Evolutionary conservation across 2,329 filamentous ascomycete genomes (phyloP).

Genomic region (Scytalidium sp.): DNA sequence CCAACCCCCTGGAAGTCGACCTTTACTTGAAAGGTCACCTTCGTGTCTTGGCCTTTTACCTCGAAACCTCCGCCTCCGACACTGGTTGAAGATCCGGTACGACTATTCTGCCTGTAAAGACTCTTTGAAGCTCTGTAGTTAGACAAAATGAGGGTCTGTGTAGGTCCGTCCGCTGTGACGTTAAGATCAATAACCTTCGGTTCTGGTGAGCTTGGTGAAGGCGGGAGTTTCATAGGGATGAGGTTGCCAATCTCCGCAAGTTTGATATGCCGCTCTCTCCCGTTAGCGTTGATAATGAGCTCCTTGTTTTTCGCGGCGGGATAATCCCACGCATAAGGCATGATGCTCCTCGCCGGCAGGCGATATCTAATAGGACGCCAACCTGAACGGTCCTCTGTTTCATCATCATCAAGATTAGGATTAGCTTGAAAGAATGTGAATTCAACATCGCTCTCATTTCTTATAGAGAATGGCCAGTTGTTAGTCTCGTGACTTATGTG

Average conservation of each 20-base stretch:
- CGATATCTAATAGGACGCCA: slow-evolving; percentile 94
- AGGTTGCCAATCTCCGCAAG: slow-evolving; percentile 95
- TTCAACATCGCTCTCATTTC: slow-evolving; percentile 95
- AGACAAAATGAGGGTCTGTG: slow-evolving; percentile 88
- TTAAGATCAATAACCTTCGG: slow-evolving; percentile 95
- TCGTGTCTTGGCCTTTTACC: slow-evolving; percentile 86
- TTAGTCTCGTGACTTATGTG: slow-evolving; percentile 88
- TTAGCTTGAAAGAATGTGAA: slow-evolving; percentile 97
- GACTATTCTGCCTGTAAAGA: slow-evolving; percentile 68
- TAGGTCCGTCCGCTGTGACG: slow-evolving; percentile 91
- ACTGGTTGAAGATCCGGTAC: slow-evolving; percentile 46
- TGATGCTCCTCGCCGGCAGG: slow-evolving; percentile 89
- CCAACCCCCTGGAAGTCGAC: slow-evolving; percentile 87
- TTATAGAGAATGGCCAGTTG: slow-evolving; percentile 98
- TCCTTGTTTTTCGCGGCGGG: slow-evolving; percentile 96
- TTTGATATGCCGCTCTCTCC: slow-evolving; percentile 87
- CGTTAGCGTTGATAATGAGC: slow-evolving; percentile 75
- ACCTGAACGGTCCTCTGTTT: slow-evolving; percentile 75
- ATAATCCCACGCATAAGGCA: slow-evolving; percentile 99
- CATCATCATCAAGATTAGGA: slow-evolving; percentile 89
- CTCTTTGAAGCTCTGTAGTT: slow-evolving; percentile 94
- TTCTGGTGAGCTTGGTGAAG: slow-evolving; percentile 55
- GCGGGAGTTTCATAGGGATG: slow-evolving; percentile 85
- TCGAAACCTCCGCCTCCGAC: slow-evolving; percentile 73
- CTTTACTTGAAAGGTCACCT: slow-evolving; percentile 85